These are phyloP conservation scores for Termitomyces sp. DNA, from an alignment of 768 basidiomycete species.

Conservation along the genomic window DNA sequence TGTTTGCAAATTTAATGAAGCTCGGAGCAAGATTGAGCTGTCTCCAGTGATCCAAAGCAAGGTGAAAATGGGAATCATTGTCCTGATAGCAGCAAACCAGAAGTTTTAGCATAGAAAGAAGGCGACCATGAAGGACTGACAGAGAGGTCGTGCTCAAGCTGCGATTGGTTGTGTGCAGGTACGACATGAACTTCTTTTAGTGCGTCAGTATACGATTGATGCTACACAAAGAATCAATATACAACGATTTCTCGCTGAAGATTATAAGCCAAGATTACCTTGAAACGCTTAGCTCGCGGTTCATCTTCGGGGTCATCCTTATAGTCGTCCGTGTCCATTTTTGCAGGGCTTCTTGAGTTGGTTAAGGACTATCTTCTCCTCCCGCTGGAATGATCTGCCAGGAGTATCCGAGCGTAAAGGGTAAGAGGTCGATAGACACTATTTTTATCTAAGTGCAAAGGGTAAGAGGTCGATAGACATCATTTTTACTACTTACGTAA, in stretches of 20 bases:
- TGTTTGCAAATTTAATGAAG: constrained; percentile 66
- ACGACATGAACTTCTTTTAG: constrained; percentile 71
- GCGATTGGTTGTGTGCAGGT: constrained; percentile 50
- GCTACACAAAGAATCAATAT: constrained; percentile 29
- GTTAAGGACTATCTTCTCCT: neutral
- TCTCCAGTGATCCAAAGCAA: constrained; percentile 67
- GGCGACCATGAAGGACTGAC: constrained; percentile 29
- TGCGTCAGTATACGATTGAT: constrained; percentile 66
- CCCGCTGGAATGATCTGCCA: neutral
- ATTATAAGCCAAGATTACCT: constrained; percentile 23
- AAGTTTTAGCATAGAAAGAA: neutral
- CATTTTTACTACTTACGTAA: neutral
- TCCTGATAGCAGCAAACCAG: constrained; percentile 38
- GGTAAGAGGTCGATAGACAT: neutral
- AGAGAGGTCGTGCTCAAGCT: constrained; percentile 56
- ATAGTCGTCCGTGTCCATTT: constrained; percentile 13
- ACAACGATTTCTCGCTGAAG: neutral
- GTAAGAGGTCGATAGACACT: neutral
- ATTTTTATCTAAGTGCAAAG: too few species aligned
- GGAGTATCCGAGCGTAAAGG: neutral
- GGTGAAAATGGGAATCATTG: constrained; percentile 73
- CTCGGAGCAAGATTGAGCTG: constrained; percentile 76
- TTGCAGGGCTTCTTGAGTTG: neutral
- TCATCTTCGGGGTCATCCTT: constrained; percentile 18
- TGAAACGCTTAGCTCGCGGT: constrained; percentile 45